Base-by-base conservation (phyloP, 345 rosid genomes). In the Hypericum androsaemum region DNA sequence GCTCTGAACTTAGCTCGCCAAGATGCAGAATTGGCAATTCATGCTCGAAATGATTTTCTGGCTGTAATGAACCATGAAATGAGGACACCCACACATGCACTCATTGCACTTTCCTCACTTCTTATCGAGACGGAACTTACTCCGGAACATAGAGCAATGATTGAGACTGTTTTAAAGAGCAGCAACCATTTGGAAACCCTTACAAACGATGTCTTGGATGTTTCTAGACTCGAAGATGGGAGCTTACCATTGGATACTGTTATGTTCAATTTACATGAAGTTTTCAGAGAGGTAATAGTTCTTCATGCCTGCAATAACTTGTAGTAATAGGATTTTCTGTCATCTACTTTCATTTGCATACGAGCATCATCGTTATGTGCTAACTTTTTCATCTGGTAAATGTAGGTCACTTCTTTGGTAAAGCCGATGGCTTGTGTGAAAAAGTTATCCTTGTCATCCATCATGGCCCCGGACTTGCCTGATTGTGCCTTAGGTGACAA, bases 41-140 rank as follows among this genome's bases (percentile, higher is more conserved):
- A 77, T 79, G 96, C 96, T 56, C 84, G 88, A 58, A 90, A 90
- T 63, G 98, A 90, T 70, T 90, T 87, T 73, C 83, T 85, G 37
- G 80, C 95, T 16, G 96, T 90, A 63, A 87, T 90, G 98, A 90
- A 87, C 78, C 96, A 87, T 63, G 98, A 90, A 67, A 90, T 90
- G 96, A 80, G 95, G 65, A 90, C 92, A 39, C 95, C 94, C 16
- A 84, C 81, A 80, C 95, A 84, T 68, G 94, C 98, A 57, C 72
- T 81, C 53, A 84, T 87, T 66, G 82, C 98, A 35, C 56, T 87
- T 40, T 90, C 95, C 48, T 87, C 96, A 11, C 98, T 90, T 55
- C 82, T 86, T 54, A 73, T 87, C 15, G 96, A 90, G 72, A 84
- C 96, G 11, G 92, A 80, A 53, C 70, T 82, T 39, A 74, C 78